phyloP scores from a whole-genome alignment of 2,329 filamentous ascomycete genomes.

The Chalara sp. region DNA sequence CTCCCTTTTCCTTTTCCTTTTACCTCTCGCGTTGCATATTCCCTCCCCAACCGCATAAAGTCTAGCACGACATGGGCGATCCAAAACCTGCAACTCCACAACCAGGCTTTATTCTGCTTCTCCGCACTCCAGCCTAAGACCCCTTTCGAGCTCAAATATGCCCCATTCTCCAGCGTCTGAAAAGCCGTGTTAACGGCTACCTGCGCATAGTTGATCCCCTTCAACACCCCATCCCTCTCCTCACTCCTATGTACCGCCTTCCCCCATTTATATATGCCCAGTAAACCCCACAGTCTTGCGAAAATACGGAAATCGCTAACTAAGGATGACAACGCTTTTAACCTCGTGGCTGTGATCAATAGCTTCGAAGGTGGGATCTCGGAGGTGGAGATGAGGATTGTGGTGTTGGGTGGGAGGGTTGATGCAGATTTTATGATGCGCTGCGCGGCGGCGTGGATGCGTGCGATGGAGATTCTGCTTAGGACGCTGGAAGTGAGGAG shows the following conservation, averaged over 20 bases:
- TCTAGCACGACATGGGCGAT: slow-evolving; percentile 71
- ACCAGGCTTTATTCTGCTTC: slow-evolving; percentile 53
- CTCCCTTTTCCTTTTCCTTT: slow-evolving; percentile 23
- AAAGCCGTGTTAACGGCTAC: slow-evolving; percentile 61
- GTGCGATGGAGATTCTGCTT: slow-evolving; percentile 45
- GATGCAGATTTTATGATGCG: slow-evolving; percentile 46
- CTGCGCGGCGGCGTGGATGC: slow-evolving; percentile 46
- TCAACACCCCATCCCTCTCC: slow-evolving; percentile 37
- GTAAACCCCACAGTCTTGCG: slow-evolving; percentile 66
- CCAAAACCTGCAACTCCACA: slow-evolving; percentile 78
- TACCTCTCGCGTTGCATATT: slow-evolving; percentile 25
- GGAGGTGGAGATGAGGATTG: slow-evolving; percentile 31
- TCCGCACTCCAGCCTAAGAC: slow-evolving; percentile 54
- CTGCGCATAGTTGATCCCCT: slow-evolving; percentile 57
- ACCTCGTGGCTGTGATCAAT: slow-evolving; percentile 40
- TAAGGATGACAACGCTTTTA: slow-evolving; percentile 57
- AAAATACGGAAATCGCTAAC: slow-evolving; percentile 68
- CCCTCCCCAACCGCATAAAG: slow-evolving; percentile 51
- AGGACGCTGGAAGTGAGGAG: slow-evolving; percentile 48
- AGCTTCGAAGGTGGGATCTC: slow-evolving; percentile 17
- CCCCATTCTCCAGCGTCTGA: slow-evolving; percentile 77
- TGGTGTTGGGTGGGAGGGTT: slow-evolving; percentile 43
- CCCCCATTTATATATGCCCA: slow-evolving; percentile 67
- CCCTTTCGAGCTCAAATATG: slow-evolving; percentile 68
- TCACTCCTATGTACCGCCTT: slow-evolving; percentile 35